Conservation (phyloP, 2,329 filamentous ascomycete genomes). For the Trichoderma atrobrunneum region DNA sequence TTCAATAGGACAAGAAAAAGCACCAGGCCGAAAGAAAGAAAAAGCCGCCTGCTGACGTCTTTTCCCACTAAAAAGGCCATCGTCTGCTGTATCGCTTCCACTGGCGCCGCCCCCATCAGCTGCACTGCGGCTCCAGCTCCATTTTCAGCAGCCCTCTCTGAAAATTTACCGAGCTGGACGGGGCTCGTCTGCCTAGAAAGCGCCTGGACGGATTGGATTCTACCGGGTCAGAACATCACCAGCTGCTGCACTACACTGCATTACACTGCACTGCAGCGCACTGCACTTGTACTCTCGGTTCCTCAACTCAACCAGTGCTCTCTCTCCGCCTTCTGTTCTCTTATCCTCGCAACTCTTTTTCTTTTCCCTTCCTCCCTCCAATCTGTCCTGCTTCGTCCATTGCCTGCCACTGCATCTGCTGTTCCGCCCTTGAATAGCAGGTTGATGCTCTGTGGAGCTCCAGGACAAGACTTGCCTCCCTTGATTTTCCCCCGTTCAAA, state of each 20-base stretch:
- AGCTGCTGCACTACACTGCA: background rate
- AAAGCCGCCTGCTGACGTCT: background rate
- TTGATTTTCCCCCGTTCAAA: background rate
- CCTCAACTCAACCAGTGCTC: background rate
- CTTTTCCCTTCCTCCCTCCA: background rate
- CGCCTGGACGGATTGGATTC: background rate
- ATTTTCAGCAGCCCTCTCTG: background rate
- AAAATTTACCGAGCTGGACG: background rate
- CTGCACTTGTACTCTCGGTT: background rate
- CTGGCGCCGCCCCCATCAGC: background rate
- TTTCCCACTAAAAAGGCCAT: background rate
- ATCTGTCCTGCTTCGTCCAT: background rate
- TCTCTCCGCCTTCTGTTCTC: background rate
- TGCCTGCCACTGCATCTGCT: background rate
- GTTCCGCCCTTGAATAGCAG: slow-evolving; percentile 12
- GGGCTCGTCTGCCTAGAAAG: slow-evolving; percentile 9
- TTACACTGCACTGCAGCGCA: background rate
- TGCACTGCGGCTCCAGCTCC: background rate
- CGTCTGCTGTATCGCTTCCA: background rate
- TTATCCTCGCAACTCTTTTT: background rate
- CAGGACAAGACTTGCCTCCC: slow-evolving; percentile 10
- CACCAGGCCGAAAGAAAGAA: background rate
- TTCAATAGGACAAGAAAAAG: background rate
- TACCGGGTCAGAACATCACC: background rate
- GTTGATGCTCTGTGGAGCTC: slow-evolving; percentile 11